Conservation (phyloP, 1,284 basidiomycete species). For the Ustilago bromivora region DNA sequence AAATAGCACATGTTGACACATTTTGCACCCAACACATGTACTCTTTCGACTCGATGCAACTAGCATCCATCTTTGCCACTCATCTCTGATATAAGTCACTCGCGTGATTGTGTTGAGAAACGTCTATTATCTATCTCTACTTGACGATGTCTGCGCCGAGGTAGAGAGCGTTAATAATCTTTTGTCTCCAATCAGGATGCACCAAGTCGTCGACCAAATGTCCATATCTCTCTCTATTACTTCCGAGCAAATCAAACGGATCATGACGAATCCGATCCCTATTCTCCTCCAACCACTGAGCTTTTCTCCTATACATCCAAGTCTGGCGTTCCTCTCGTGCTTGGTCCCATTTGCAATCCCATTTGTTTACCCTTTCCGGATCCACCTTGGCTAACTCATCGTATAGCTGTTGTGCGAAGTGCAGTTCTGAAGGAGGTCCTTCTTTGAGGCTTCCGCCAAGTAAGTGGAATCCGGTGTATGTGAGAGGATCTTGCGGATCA, state of each 20-base stretch:
- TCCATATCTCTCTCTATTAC: conserved; percentile 22
- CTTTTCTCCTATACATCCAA: conserved; percentile 46
- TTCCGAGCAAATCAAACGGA: conserved; percentile 48
- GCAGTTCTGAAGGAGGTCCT: conserved; percentile 26
- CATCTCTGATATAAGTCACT: too few relatives aligned
- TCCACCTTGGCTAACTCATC: conserved; percentile 20
- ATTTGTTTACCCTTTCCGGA: conserved; percentile 9
- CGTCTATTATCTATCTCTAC: too few relatives aligned
- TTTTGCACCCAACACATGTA: neutral
- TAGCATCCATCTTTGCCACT: too few relatives aligned
- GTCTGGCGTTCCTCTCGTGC: conserved; percentile 29
- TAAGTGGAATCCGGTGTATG: conserved; percentile 26
- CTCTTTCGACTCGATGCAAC: neutral
- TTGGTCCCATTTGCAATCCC: conserved; percentile 42
- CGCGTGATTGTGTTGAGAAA: too few relatives aligned
- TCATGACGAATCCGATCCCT: conserved; percentile 30
- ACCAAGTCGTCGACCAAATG: conserved; percentile 22
- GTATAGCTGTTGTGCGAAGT: conserved; percentile 28
- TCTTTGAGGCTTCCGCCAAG: conserved; percentile 21
- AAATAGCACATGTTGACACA: neutral
- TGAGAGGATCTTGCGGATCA: conserved; percentile 14
- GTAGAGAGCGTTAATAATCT: neutral
- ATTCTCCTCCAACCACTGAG: conserved; percentile 31
- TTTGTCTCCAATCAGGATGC: conserved; percentile 5
- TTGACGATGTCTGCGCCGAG: neutral